Evolutionary conservation across 2,329 filamentous ascomycete genomes (phyloP), one percentile per base, ranked within the genome.

Genomic region (Arthrobotrys megalospora): DNA sequence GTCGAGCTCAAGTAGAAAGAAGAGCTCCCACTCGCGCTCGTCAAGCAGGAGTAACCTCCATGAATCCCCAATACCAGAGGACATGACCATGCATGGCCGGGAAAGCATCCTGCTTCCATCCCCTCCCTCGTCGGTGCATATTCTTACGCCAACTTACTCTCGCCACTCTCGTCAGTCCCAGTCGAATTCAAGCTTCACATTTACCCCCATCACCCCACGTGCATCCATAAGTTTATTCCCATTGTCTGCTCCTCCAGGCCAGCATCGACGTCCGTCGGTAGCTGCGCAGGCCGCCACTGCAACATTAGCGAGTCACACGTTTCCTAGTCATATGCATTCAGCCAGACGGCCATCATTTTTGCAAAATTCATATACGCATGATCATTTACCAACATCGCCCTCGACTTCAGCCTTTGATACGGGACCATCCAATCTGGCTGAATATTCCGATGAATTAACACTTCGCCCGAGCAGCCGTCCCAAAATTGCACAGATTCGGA

Each of bases 131-230:
- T 77, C 75, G 1, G 62, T 72, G 4, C 75, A 72, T 48, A 71
- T 72, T 14, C 67, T 72, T 11, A 78, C 67, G n/a, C 75, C 75
- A 11, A 72, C 75, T 16, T 38, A 53, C 11, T 78, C 67, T 36
- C 75, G 75, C 36, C 75, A 78, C 21, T 78, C 75, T 58, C 67
- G 67, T 6, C 67, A 67, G 41, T 78, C 75, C 3, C 67, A 71
- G 2, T 78, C 75, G 8, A 78, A 78, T 19, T 78, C 75, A 4
- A 78, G 75, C 48, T 78, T 78, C 45, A 78, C 75, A 47, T 78
- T 72, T 19, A 78, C 75, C 1, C 75, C 75, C 10, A 43, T 72
- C 16, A 78, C 75, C 1, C 75, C 75, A 10, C 67, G 75, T 32
- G 67, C 67, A 47, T 78, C 75, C 1, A 62, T 78, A 34, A 78